Evolutionary conservation across 495 filamentous ascomycete genomes (phyloP), one percentile per base, ranked within the genome.

Genomic region (Hypoxylon trugodes): DNA sequence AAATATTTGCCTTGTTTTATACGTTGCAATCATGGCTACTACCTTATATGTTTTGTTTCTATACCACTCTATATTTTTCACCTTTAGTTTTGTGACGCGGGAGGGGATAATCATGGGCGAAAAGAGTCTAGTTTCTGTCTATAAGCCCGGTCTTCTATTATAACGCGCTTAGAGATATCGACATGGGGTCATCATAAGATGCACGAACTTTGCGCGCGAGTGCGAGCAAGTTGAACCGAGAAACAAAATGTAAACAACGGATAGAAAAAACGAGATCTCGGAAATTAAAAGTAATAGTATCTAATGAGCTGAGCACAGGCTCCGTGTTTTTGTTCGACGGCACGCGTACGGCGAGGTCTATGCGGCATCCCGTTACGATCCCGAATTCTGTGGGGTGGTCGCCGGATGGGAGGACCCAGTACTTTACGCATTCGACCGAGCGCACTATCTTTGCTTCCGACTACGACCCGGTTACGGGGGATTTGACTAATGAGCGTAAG

Each of bases 381-480:
- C 93, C 93, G 42, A 97, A 98, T 74, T 88, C 90, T 45, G 86
- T 94, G 33, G 87, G 87, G 52, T 97, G 89, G 82, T 84, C 82
- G 38, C 76, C 77, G 12, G 86, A 91, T 66, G 78, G 85, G 64
- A 89, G 86, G 71, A 93, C 82, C 37, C 89, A 93, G 84, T 96
- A 91, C 79, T 89, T 92, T 73, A 91, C 87, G 36, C 86, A 96
- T 79, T 88, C 90, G 15, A 87, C 88, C 30, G 86, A 82, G n/a
- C 81, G 81, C 33, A 82, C 82, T 52, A 90, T 97, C 63, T 86
- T 81, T 50, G 86, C 87, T 22, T 95, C 87, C 74, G 89, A 92
- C 73, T 97, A 88, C 73, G 81, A 89, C 70, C 74, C 79, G 3
- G 71, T 68, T 4, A 85, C 81, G 3, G 91, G 91, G 6, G 73